Evolutionary conservation across 108 stramenopile genomes (phyloP).

Genomic region (Nannochloropsis gaditana): DNA sequence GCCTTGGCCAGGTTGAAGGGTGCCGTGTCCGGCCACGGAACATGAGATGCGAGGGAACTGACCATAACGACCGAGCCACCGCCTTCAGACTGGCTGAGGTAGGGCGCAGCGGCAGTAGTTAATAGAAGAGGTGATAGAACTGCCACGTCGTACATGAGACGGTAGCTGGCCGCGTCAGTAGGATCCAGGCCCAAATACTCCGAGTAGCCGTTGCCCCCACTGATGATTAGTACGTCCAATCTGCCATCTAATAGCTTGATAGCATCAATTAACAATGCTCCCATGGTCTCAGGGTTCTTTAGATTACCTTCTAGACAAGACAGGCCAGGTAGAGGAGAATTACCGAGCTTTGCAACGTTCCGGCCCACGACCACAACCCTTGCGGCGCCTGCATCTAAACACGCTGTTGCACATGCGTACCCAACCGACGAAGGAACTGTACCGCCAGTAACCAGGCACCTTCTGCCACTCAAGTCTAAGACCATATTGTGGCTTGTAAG

Average conservation of each 20-base stretch:
- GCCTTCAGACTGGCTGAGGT: not conserved
- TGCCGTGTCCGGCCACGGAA: not conserved
- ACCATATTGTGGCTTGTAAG: not conserved
- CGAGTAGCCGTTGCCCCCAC: conserved; percentile 9
- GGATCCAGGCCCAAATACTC: conserved; percentile 17
- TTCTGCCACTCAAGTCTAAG: not conserved
- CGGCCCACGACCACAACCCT: not conserved
- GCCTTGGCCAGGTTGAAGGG: conserved; percentile 19
- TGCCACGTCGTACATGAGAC: conserved; percentile 14
- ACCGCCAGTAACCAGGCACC: not conserved
- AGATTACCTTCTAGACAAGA: not conserved
- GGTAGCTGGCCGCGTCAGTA: not conserved
- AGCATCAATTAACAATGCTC: not conserved
- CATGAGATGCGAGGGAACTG: not conserved
- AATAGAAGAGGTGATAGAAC: not conserved
- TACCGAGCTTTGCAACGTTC: not conserved
- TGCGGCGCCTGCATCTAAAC: conserved; percentile 4
- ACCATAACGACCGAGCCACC: not conserved
- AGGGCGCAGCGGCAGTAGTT: not conserved
- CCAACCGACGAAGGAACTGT: not conserved
- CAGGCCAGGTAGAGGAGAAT: not conserved
- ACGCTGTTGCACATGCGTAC: not conserved
- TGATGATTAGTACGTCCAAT: not conserved
- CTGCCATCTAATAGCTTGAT: not conserved
- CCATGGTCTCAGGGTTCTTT: conserved; percentile 12